Evolutionary conservation across 2,329 filamentous ascomycete genomes (phyloP).

Genomic region (Hymenoscyphus albidus): DNA sequence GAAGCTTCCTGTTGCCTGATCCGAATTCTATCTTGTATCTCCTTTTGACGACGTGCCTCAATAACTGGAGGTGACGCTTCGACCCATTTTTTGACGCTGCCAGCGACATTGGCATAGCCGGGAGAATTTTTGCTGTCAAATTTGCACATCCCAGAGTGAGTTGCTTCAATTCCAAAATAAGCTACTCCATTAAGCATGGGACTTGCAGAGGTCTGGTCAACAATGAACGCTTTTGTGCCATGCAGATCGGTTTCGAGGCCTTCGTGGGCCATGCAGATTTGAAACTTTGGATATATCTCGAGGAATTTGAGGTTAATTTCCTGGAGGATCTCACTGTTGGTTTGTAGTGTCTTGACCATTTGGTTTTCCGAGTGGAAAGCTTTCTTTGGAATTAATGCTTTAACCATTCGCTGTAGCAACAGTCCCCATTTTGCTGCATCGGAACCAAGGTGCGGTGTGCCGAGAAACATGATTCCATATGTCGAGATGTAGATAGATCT

Average conservation of each 20-base stretch:
- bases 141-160: slow-evolving; percentile 70
- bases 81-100: slow-evolving; percentile 32
- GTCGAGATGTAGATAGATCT: slow-evolving; percentile 71
- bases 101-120: slow-evolving; percentile 46
- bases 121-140: slow-evolving; percentile 61
- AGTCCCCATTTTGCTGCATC: slow-evolving; percentile 65
- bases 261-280: slow-evolving; percentile 74
- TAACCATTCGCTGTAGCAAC: slow-evolving; percentile 64
- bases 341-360: slow-evolving; percentile 66
- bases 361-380: slow-evolving; percentile 65
- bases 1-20: slow-evolving; percentile 26
- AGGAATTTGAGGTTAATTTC: slow-evolving; percentile 72
- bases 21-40: slow-evolving; percentile 26
- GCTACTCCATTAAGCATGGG: slow-evolving; percentile 66
- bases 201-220: slow-evolving; percentile 66
- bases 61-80: slow-evolving; percentile 25
- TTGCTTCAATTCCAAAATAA: slow-evolving; percentile 70
- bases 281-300: slow-evolving; percentile 66
- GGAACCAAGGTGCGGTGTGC: slow-evolving; percentile 70
- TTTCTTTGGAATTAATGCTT: slow-evolving; percentile 60
- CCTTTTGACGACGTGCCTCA: slow-evolving; percentile 25
- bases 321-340: slow-evolving; percentile 68
- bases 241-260: slow-evolving; percentile 67
- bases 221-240: slow-evolving; percentile 59
- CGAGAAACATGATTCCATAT: slow-evolving; percentile 72